Base-by-base conservation (phyloP, 2,329 filamentous ascomycete species). In the Rutstroemia sp. region DNA sequence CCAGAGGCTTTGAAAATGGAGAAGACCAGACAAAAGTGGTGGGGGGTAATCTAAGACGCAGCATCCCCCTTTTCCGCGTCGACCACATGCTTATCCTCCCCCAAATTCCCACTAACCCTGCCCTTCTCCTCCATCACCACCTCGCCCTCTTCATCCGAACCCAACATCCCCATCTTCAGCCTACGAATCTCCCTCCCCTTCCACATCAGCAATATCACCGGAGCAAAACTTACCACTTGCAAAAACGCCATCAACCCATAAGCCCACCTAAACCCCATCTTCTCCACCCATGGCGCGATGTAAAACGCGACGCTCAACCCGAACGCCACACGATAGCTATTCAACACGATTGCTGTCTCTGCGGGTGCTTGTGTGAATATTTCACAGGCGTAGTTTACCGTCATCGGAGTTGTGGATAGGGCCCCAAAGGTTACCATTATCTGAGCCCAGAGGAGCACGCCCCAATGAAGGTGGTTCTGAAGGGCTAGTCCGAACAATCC, bases 181-280 rank as follows among this genome's bases (percentile, higher is more conserved):
- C 23, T 17, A n/a, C 63, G 53, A 38, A 67, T 64, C 25, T 56
- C 47, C 47, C 65, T 60, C 2, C 69, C 69, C 58, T 65, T 68
- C 45, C 64, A 64, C 58, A 69, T 67, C 30, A 72, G 51, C 19
- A 67, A 39, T 3, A 63, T 54, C n/a, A 70, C 55, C 14, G 64
- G 64, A 8, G 47, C 19, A 30, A 66, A 71, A 0, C 62, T 59
- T 5, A 66, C 58, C 0, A 70, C 45, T 4, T 59, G 60, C n/a
- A 74, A 70, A 34, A 75, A 71, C 1, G 72, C 72, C 65, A 71
- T 70, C 64, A 71, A 72, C 0, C 73, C 73, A 65, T 72, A 73
- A 2, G 71, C 68, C 73, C 73, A 75, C 4, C 68, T 69, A 12
- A 72, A 61, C 16, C 65, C 66, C 2, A 74, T 69, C 7, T 63